A percentile compares a stretch with the other conserved stretches of the same genome.
Conservation (phyloP, 352 stramenopile genomes). For the Blastocystis sp. region DNA sequence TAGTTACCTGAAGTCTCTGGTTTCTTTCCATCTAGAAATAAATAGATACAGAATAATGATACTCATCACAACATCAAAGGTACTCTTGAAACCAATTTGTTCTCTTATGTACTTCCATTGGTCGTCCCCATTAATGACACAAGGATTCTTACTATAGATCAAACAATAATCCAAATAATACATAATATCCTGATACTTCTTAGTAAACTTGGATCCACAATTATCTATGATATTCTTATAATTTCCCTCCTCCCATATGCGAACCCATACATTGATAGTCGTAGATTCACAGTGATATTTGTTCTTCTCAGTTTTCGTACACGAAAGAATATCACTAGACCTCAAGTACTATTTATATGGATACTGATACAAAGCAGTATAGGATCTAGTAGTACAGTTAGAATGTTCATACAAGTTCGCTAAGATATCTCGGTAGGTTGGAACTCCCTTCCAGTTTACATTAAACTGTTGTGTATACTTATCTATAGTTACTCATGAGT, state of each 20-base stretch:
- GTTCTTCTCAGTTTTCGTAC: slow-evolving; percentile 24
- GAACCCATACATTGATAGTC: slow-evolving; percentile 16
- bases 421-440: slow-evolving; percentile 13
- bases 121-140: background rate
- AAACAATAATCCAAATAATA: background rate
- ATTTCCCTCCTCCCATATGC: background rate
- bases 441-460: slow-evolving; percentile 16
- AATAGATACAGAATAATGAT: background rate
- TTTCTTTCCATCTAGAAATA: background rate
- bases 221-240: background rate
- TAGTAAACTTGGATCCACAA: background rate
- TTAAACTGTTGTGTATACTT: slow-evolving; percentile 54
- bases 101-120: background rate
- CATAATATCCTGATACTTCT: background rate
- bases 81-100: background rate
- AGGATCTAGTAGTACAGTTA: background rate
- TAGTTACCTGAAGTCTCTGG: background rate
- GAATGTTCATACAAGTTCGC: background rate
- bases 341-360: background rate
- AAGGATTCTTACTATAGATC: background rate
- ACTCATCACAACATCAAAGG: background rate
- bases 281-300: background rate
- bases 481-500: background rate
- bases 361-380: slow-evolving; percentile 35
- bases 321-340: slow-evolving; percentile 6